Evolutionary conservation across 169 alveolate genomes (phyloP).

Genomic region (Eimeria acervulina): DNA sequence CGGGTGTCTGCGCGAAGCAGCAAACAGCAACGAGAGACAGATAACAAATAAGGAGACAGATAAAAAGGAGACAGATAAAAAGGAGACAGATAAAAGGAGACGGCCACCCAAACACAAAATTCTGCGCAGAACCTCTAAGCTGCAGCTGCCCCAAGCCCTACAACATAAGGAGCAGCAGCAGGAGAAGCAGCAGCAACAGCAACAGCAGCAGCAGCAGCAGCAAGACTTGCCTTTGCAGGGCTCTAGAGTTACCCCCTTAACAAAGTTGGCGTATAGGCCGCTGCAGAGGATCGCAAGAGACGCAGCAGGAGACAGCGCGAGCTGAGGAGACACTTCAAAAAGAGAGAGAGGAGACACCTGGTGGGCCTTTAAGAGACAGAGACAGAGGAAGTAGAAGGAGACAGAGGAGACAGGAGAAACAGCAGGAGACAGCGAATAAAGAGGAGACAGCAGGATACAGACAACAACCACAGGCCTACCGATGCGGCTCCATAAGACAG

Average conservation of each 20-base stretch:
- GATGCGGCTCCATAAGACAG: background rate
- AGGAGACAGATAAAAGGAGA: background rate
- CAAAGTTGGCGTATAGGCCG: slow-evolving; percentile 69
- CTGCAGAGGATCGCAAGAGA: background rate
- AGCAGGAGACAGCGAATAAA: background rate
- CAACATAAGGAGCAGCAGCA: slow-evolving; percentile 3
- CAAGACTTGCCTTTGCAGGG: background rate
- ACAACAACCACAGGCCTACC: background rate
- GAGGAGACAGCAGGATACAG: background rate
- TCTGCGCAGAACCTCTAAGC: background rate
- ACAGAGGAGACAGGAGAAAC: background rate
- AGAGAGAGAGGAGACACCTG: background rate
- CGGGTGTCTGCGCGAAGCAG: slow-evolving; percentile 25
- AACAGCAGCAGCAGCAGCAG: background rate
- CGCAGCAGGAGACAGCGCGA: background rate
- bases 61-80: background rate
- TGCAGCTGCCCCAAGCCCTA: background rate
- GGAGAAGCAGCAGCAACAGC: slow-evolving; percentile 7
- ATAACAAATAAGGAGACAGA: background rate
- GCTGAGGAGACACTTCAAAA: background rate
- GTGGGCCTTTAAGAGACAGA: background rate
- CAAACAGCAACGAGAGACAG: background rate
- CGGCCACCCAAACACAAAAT: no score
- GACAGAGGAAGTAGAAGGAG: slow-evolving; percentile 1
- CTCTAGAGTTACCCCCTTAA: slow-evolving; percentile 13